A percentile compares a stretch with the other conserved stretches of the same genome.
phyloP scores from a whole-genome alignment of 306 rosid genomes.

The Ziziphus jujuba region DNA sequence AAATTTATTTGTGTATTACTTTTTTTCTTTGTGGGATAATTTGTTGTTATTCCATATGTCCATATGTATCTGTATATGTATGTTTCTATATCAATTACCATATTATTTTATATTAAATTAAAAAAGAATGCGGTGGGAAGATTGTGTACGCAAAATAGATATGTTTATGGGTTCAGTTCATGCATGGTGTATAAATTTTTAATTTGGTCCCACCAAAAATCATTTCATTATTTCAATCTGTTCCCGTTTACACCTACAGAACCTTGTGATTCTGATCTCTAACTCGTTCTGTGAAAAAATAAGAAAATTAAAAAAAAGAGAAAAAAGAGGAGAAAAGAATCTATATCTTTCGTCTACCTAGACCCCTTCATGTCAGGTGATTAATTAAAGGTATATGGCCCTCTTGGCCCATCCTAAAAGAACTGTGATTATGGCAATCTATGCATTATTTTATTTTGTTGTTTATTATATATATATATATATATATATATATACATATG shows the following conservation, averaged over 20 bases:
- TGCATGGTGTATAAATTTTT: constrained; percentile 32
- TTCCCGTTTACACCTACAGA: constrained; percentile 25
- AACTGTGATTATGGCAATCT: constrained; percentile 16
- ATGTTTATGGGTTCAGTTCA: constrained; percentile 26
- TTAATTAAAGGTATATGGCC: constrained; percentile 25
- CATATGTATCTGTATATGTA: background rate
- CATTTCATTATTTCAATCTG: constrained; percentile 19
- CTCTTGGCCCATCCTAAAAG: constrained; percentile 29
- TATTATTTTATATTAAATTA: constrained; percentile 22
- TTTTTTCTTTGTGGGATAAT: background rate
- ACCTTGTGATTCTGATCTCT: constrained; percentile 9
- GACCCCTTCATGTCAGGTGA: constrained; percentile 1
- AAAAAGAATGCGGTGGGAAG: constrained; percentile 35
- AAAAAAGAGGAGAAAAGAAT: background rate
- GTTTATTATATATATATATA: background rate
- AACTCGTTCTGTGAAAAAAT: background rate
- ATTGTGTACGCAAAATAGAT: constrained; percentile 39
- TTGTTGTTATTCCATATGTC: background rate
- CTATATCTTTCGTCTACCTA: background rate
- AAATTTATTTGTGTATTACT: background rate
- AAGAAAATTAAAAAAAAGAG: background rate
- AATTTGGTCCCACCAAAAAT: constrained; percentile 42
- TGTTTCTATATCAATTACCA: background rate
- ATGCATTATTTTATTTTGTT: background rate
- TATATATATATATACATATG: too few species aligned